phyloP scores from a whole-genome alignment of 768 basidiomycete genomes.

The Lactifluus echinatus region DNA sequence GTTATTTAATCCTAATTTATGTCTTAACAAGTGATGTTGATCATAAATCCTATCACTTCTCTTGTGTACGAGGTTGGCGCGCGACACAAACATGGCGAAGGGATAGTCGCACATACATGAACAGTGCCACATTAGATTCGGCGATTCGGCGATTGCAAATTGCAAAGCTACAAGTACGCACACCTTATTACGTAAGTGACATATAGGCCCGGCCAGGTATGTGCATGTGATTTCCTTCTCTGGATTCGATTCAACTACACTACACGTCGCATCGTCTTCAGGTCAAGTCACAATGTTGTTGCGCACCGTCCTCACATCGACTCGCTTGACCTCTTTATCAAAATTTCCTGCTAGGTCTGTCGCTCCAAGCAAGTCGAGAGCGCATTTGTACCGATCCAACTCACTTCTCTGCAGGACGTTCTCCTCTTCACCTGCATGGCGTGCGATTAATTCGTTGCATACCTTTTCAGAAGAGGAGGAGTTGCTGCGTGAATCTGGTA shows the following conservation, averaged over 20 bases:
- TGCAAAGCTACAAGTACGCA: too few species aligned
- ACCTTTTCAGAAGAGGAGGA: constrained; percentile 90
- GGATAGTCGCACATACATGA: too few species aligned
- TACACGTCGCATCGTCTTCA: neutral
- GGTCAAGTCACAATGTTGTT: constrained; percentile 25
- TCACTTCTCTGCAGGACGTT: constrained; percentile 16
- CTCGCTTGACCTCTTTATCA: neutral
- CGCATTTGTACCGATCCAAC: constrained; percentile 9
- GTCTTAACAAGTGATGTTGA: too few species aligned
- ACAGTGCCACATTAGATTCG: too few species aligned
- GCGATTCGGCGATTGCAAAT: too few species aligned
- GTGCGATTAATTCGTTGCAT: constrained; percentile 52
- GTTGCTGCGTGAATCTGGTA: constrained; percentile 88
- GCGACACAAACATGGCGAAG: too few species aligned
- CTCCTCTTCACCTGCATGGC: constrained; percentile 17
- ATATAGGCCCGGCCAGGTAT: neutral
- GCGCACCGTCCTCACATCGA: constrained; percentile 17
- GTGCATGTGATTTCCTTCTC: constrained; percentile 12
- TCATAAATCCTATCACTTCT: too few species aligned
- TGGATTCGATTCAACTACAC: neutral
- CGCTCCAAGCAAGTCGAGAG: constrained; percentile 7
- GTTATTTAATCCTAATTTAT: too few species aligned
- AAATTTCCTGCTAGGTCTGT: neutral
- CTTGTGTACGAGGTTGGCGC: too few species aligned
- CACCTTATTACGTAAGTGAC: neutral